A percentile compares a stretch with the other conserved stretches of the same genome.
phyloP scores from a whole-genome alignment of 2,329 filamentous ascomycete genomes.

The Diaporthe citrichinensis region DNA sequence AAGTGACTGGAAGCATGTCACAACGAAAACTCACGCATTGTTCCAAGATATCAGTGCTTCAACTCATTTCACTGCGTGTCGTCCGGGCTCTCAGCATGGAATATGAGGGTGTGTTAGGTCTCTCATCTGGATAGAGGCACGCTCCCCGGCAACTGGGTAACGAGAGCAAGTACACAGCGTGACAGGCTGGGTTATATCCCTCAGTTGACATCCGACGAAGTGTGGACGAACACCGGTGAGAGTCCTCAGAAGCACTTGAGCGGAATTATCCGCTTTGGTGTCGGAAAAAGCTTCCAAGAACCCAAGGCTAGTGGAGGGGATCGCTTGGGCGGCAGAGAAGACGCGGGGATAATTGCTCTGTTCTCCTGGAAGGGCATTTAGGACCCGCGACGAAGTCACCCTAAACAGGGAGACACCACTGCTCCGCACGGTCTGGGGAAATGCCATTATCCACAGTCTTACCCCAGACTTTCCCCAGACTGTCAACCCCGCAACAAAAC shows the following conservation, averaged over 20 bases:
- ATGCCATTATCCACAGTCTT: neutral
- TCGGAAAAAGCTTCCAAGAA: neutral
- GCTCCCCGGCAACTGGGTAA: no score
- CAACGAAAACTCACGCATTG: neutral
- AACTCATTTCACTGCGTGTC: neutral
- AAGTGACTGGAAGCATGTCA: neutral
- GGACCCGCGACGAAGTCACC: neutral
- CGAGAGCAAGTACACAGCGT: neutral
- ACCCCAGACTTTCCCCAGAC: constrained; percentile 14
- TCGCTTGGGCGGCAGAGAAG: neutral
- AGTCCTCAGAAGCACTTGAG: no score
- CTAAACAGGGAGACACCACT: neutral
- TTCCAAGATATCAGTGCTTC: neutral
- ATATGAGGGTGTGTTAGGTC: neutral
- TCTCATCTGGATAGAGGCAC: no score
- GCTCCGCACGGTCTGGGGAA: neutral
- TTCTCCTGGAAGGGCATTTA: neutral
- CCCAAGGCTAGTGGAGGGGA: neutral
- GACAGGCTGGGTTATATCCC: neutral
- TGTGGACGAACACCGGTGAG: neutral
- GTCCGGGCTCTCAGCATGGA: neutral
- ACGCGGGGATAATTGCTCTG: neutral
- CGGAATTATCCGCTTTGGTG: neutral
- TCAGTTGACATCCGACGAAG: neutral
- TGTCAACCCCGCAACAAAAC: constrained; percentile 7